A percentile compares a stretch with the other conserved stretches of the same genome.
These are phyloP conservation scores for Calonectria henricotiae DNA, from an alignment of 2,329 filamentous ascomycete species.

Conservation along the genomic window DNA sequence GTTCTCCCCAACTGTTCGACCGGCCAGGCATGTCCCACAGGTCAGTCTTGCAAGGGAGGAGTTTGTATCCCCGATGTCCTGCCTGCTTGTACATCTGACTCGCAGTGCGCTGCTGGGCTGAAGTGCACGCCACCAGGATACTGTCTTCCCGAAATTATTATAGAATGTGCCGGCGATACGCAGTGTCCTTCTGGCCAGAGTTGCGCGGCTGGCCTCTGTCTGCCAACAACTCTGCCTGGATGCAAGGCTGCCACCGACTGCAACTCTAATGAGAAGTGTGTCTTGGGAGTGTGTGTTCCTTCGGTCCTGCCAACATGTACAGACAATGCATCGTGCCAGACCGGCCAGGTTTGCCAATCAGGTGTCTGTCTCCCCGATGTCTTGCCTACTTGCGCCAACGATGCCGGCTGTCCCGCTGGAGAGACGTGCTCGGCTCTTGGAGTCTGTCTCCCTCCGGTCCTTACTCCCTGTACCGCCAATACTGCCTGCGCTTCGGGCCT, in stretches of 20 bases:
- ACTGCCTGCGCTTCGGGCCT: background rate
- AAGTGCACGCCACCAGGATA: background rate
- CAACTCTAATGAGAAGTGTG: background rate
- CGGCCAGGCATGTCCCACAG: background rate
- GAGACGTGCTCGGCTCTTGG: conserved; percentile 4
- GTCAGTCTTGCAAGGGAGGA: conserved; percentile 18
- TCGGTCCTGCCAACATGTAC: background rate
- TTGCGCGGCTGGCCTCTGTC: conserved; percentile 24
- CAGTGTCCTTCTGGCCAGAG: background rate
- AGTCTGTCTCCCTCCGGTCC: conserved; percentile 9
- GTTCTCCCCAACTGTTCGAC: conserved; percentile 6
- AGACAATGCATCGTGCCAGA: background rate
- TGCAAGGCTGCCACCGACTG: conserved; percentile 18
- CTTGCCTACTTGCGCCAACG: background rate
- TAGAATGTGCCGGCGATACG: background rate
- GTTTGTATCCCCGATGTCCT: conserved; percentile 20
- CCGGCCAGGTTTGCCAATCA: background rate
- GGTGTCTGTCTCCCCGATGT: conserved; percentile 21
- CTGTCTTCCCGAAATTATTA: conserved; percentile 20
- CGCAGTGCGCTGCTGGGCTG: background rate
- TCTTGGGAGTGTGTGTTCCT: conserved; percentile 9
- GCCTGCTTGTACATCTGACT: conserved; percentile 13
- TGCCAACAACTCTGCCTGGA: background rate
- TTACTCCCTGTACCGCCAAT: conserved; percentile 4
- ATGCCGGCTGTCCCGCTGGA: background rate